Base-by-base conservation (phyloP, 1,284 basidiomycete genomes). In the Termitomyces sp. region DNA sequence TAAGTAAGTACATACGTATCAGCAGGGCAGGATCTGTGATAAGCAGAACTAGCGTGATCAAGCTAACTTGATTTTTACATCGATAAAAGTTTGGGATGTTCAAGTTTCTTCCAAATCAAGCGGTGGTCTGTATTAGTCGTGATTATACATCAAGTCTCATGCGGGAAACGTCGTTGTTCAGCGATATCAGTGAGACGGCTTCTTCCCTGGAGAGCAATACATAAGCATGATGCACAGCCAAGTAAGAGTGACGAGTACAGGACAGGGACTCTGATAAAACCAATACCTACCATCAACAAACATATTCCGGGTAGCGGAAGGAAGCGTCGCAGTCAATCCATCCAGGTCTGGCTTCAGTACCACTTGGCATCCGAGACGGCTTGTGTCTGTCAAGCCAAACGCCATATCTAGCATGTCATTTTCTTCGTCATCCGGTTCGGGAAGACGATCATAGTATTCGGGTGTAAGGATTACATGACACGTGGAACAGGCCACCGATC, bases 221-320 rank as follows among this genome's bases (percentile, higher is more conserved):
- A 31, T 56, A 28, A 46, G 31, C 38, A 31, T 43, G 30, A 33
- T 42, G 11, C 40, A 40, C 28, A 10, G 31, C 2, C 14, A n/a
- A 28, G 26, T 18, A n/a, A 28, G 21, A 26, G 9, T 14, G 14
- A 34, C 5, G 33, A 34, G 14, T 18, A 16, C 10, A 43, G n/a
- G 21, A 14, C 1, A 13, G 14, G 43, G 9, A 38, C 7, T 31
- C 6, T 19, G 10, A 71, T n/a, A n/a, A n/a, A 14, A 26, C 18
- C 19, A 37, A n/a, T 49, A 56, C 81, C 65, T 59, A 88, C 89
- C 92, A 66, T 94, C 91, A 30, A 97, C 93, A 67, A 93, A 95
- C 92, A 99, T 93, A 73, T 99, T 99, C 65, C 96, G 75, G 30
- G 96, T 99, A 14, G 96, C 95, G 8, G 90, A 80, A 0, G 97